These are phyloP conservation scores for Domatiomyces catenatus DNA, from an alignment of 2,329 filamentous ascomycete genomes.

Conservation along the genomic window DNA sequence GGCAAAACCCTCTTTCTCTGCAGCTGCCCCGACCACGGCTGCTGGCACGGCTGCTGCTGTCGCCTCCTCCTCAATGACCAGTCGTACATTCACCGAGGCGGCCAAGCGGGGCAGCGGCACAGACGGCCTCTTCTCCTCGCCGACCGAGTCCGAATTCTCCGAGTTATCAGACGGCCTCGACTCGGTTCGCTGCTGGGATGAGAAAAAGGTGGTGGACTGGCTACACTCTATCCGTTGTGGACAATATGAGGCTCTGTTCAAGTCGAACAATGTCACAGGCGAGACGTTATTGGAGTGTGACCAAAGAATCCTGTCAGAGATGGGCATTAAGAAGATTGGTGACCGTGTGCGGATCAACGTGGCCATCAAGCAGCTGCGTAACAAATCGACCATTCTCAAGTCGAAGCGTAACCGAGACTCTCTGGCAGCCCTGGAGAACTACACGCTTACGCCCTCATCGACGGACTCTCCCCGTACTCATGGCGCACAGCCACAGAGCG, in stretches of 20 bases:
- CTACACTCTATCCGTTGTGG: constrained; percentile 79
- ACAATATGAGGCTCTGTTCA: constrained; percentile 85
- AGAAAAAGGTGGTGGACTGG: constrained; percentile 83
- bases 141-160: constrained; percentile 85
- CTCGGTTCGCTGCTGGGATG: constrained; percentile 42
- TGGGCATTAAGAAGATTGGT: constrained; percentile 95
- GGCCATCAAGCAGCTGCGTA: constrained; percentile 68
- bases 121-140: constrained; percentile 49
- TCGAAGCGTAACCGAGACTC: constrained; percentile 83
- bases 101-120: constrained; percentile 23
- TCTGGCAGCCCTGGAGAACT: constrained; percentile 59
- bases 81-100: constrained; percentile 13
- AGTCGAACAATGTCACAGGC: constrained; percentile 88
- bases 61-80: background rate
- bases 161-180: constrained; percentile 59
- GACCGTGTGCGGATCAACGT: constrained; percentile 85
- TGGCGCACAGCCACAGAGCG: constrained; percentile 36
- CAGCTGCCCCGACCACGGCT: background rate
- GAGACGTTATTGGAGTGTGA: constrained; percentile 95
- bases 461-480: constrained; percentile 50
- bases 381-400: constrained; percentile 58
- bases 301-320: constrained; percentile 88
- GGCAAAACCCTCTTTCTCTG: background rate
- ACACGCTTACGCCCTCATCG: constrained; percentile 42
- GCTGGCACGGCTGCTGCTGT: background rate